These are phyloP conservation scores for Taphrina pruni DNA, from an alignment of 1,139 yeast species.

Conservation along the genomic window DNA sequence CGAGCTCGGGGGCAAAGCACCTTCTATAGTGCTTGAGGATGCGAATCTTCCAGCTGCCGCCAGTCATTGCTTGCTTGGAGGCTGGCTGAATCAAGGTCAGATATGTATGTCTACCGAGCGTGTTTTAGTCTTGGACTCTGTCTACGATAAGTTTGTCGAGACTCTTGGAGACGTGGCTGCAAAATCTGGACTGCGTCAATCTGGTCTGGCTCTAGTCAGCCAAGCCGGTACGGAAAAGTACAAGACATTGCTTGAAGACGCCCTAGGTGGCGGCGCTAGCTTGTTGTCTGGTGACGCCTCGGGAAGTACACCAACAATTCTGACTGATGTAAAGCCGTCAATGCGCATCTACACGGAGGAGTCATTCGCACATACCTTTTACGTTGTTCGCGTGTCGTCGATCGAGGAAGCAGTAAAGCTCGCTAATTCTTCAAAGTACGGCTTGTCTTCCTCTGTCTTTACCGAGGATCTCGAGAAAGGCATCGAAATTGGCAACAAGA, in stretches of 20 bases:
- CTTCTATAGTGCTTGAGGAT: conserved; percentile 76
- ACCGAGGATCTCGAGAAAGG: conserved; percentile 57
- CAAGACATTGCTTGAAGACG: conserved; percentile 54
- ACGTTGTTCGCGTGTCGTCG: conserved; percentile 53
- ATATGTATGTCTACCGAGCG: conserved; percentile 86
- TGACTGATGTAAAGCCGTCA: conserved; percentile 53
- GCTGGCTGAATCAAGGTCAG: conserved; percentile 82
- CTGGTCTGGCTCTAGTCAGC: conserved; percentile 48
- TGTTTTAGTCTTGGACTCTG: conserved; percentile 65
- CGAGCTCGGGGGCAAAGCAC: conserved; percentile 90
- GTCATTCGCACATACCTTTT: conserved; percentile 69
- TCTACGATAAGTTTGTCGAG: conserved; percentile 65
- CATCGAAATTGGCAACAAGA: conserved; percentile 67
- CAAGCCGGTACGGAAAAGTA: conserved; percentile 48
- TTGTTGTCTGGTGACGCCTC: conserved; percentile 49
- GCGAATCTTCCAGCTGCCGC: conserved; percentile 63
- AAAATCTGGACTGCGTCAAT: conserved; percentile 71
- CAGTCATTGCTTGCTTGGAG: conserved; percentile 76
- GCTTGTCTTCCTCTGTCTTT: conserved; percentile 66
- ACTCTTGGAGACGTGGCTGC: conserved; percentile 60
- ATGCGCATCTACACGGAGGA: conserved; percentile 64
- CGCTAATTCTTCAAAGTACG: conserved; percentile 55
- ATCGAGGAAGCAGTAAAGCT: conserved; percentile 53
- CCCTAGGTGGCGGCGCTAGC: conserved; percentile 57
- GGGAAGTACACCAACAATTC: conserved; percentile 52